Conservation (phyloP, 805 yeast genomes). For the Groenewaldozyma salmanticensis region DNA sequence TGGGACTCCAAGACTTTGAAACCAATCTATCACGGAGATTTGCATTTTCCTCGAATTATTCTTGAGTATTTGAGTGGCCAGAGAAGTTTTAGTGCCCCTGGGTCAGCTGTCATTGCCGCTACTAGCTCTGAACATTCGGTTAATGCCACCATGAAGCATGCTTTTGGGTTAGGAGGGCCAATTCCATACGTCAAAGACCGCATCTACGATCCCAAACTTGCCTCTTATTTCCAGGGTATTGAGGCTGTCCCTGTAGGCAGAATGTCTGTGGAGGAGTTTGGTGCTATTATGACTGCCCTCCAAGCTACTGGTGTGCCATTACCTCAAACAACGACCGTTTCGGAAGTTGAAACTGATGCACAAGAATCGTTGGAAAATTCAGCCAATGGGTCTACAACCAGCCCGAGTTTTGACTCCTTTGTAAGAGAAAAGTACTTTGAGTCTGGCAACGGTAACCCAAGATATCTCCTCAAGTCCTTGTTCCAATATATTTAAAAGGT, state of each 20-base stretch:
- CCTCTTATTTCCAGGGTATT: slow-evolving; percentile 36
- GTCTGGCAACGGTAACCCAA: slow-evolving; percentile 61
- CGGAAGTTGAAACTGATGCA: slow-evolving; percentile 29
- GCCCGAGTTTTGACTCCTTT: too few relatives aligned
- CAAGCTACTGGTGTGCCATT: slow-evolving; percentile 29
- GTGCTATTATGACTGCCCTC: slow-evolving; percentile 19
- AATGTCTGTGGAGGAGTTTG: slow-evolving; percentile 37
- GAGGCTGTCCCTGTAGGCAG: slow-evolving; percentile 35
- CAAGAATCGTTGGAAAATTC: too few relatives aligned
- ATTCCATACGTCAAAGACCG: slow-evolving; percentile 45
- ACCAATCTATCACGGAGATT: slow-evolving; percentile 47
- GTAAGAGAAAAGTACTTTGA: slow-evolving; percentile 41
- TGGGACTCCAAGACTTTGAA: slow-evolving; percentile 41
- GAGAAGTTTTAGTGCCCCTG: slow-evolving; percentile 32
- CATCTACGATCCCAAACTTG: slow-evolving; percentile 47
- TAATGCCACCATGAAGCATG: slow-evolving; percentile 49
- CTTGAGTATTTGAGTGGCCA: slow-evolving; percentile 47
- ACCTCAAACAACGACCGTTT: slow-evolving; percentile 33
- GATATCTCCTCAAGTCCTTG: slow-evolving; percentile 37
- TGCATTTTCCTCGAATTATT: slow-evolving; percentile 54
- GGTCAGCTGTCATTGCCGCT: slow-evolving; percentile 58
- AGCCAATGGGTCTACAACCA: background rate
- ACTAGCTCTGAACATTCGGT: slow-evolving; percentile 44
- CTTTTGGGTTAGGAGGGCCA: slow-evolving; percentile 39
- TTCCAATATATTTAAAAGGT: slow-evolving; percentile 19